A percentile compares a stretch with the other conserved stretches of the same genome.
Evolutionary conservation across 495 filamentous ascomycete species (phyloP).

Genomic region (Lichenothelia convexa): DNA sequence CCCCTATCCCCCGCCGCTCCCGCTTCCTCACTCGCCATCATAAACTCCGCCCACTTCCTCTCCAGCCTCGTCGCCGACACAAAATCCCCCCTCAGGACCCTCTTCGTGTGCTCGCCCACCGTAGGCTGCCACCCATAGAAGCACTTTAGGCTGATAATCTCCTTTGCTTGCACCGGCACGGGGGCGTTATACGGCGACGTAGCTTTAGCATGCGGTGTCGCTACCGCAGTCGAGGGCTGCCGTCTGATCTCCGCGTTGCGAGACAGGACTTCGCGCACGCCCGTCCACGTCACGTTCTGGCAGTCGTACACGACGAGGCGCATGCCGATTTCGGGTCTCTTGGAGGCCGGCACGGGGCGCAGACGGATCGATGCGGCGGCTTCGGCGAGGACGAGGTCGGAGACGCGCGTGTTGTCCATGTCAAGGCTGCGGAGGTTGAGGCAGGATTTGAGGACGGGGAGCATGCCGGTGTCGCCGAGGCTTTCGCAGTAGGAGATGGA

Average conservation of each 20-base stretch:
- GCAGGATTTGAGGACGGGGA: slow-evolving; percentile 64
- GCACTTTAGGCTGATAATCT: slow-evolving; percentile 74
- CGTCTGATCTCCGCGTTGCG: slow-evolving; percentile 52
- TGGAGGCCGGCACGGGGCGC: slow-evolving; percentile 32
- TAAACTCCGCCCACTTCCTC: slow-evolving; percentile 83
- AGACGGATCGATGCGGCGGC: slow-evolving; percentile 53
- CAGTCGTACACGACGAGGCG: slow-evolving; percentile 82
- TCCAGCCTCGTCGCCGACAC: slow-evolving; percentile 54
- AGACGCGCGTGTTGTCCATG: slow-evolving; percentile 88
- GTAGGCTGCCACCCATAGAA: slow-evolving; percentile 93
- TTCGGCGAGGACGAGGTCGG: slow-evolving; percentile 73
- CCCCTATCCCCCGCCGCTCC: slow-evolving; percentile 38
- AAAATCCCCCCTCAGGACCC: slow-evolving; percentile 59
- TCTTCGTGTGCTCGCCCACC: slow-evolving; percentile 76
- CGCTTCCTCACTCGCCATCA: slow-evolving; percentile 79
- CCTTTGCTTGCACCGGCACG: slow-evolving; percentile 35
- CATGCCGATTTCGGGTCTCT: slow-evolving; percentile 37
- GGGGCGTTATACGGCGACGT: slow-evolving; percentile 15
- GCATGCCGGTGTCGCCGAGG: slow-evolving; percentile 68
- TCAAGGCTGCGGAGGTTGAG: slow-evolving; percentile 48
- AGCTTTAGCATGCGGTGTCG: slow-evolving; percentile 13
- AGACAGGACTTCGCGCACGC: slow-evolving; percentile 67
- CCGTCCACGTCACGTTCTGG: slow-evolving; percentile 77
- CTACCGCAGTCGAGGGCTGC: slow-evolving; percentile 17
- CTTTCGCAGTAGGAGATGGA: slow-evolving; percentile 79